Base-by-base conservation (phyloP, 495 filamentous ascomycete genomes). In the Letharia lupina region DNA sequence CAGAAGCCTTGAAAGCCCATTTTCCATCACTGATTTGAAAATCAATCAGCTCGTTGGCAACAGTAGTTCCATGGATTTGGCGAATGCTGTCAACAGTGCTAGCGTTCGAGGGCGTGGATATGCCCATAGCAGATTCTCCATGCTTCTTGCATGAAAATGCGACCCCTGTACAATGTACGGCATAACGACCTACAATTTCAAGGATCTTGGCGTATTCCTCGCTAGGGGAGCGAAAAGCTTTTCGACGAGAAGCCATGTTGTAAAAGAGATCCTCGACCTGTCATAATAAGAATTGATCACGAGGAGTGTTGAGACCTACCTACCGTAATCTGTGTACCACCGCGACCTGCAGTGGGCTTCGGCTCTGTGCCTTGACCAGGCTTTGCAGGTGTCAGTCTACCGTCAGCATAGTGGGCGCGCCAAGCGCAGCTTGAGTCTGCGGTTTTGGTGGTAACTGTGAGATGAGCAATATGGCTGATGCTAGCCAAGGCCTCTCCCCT, bases 191-290 rank as follows among this genome's bases (percentile, higher is more conserved):
- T 39, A 98, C 90, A 64, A 97, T 85, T 75, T 98, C 94, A 13
- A 97, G 87, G 60, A 99, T 96, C 76, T 99, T 98, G 66, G 94
- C 90, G 75, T 96, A 98, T 76, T 99, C 95, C 75, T 98, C 95
- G 47, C 91, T 91, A 33, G 89, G 77, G 40, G 93, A 96, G 52
- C 94, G 84, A 70, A 98, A 99, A 33, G 95, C 94, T 65, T 88
- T 85, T 18, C 91, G 87, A 60, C 95, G 84, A 15, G 88, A 96
- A 5, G 92, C 93, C 3, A 96, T 84, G 70, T 97, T 98, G 79
- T 96, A 99, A 75, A 98, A 99, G 12, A 99, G 78, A 73, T 99
- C 95, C 71, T 99, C 94, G 40, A 98, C 88, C 87, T 89, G 60
- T 20, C 8, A 44, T 40, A 23, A 65, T 42, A 11, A 37, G 39